Evolutionary conservation across 2,329 filamentous ascomycete species (phyloP), one percentile per base, ranked within the genome.

Genomic region (Neophaeococcomyces aloes): DNA sequence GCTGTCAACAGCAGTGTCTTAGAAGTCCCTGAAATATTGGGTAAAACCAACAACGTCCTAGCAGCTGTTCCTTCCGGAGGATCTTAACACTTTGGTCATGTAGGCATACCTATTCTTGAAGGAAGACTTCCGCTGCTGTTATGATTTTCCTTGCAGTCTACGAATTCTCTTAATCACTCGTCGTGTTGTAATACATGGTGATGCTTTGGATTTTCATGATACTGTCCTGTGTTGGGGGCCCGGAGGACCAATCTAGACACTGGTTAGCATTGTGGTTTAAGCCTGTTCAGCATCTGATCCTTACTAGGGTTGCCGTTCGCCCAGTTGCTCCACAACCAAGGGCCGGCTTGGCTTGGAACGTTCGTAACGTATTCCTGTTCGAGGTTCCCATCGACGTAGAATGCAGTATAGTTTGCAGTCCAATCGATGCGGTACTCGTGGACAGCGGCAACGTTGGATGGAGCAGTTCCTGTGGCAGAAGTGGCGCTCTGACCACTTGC

Each of bases 291-390:
- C n/a, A 25, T 15, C 18, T 11, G 14, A 27, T 37, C 44, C 46
- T 29, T 29, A 52, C 52, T 49, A 35, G 46, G 42, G 14, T 54
- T 47, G 19, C 52, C 48, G 39, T 54, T 54, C 10, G 52, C 34
- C 51, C 53, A 53, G 32, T 53, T 50, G 39, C 52, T 53, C 53
- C 53, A 55, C 5, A 55, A 32, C 51, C 51, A 52, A 27, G 38
- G 31, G 13, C 49, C 51, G 17, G 51, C 44, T 27, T 44, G 21
- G 36, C 21, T 51, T 7, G 53, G 53, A 17, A 52, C 31, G 33
- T 55, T 53, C 18, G 38, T 42, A 7, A 44, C 48, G 43, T 42
- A 49, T 3, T 38, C 44, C 31, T 46, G 45, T 36, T 55, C 46
- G 27, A 44, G 29, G 2, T 36, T 23, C n/a, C 48, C 51, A 31